Conservation (phyloP, 306 rosid genomes). For the Rosa chinensis region DNA sequence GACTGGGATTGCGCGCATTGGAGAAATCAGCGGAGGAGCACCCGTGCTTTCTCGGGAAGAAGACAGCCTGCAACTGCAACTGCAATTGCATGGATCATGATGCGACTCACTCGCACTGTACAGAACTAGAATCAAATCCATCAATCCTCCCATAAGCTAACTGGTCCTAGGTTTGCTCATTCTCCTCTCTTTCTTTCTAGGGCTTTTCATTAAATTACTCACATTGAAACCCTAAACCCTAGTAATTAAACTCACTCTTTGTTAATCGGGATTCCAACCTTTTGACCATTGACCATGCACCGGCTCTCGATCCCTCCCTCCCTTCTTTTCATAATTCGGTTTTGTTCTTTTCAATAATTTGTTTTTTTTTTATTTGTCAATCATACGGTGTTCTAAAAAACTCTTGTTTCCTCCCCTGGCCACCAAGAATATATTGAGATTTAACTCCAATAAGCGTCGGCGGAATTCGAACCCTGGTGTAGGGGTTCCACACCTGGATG, state of each 20-base stretch:
- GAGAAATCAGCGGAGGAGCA: constrained; percentile 96
- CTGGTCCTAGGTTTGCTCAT: constrained; percentile 72
- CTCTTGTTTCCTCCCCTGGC: too few species aligned
- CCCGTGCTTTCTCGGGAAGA: constrained; percentile 90
- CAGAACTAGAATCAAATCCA: constrained; percentile 46
- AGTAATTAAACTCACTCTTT: constrained; percentile 26
- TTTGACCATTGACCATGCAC: constrained; percentile 67
- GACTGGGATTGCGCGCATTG: constrained; percentile 53
- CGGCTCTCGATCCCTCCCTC: neutral
- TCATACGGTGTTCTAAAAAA: too few species aligned
- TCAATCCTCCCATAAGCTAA: constrained; percentile 46
- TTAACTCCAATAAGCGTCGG: too few species aligned
- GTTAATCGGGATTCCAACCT: constrained; percentile 68
- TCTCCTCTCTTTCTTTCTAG: constrained; percentile 45
- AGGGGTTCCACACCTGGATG: too few species aligned
- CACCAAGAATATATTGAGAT: too few species aligned
- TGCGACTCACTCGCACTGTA: constrained; percentile 12
- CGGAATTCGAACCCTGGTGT: too few species aligned
- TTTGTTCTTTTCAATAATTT: too few species aligned
- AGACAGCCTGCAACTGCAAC: constrained; percentile 9
- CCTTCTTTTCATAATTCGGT: neutral
- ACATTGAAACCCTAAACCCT: constrained; percentile 43
- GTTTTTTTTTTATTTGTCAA: too few species aligned
- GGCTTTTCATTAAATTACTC: constrained; percentile 30
- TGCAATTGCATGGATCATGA: neutral